Conservation (phyloP, 2,329 filamentous ascomycete genomes). For the Acrocalymma vagum region DNA sequence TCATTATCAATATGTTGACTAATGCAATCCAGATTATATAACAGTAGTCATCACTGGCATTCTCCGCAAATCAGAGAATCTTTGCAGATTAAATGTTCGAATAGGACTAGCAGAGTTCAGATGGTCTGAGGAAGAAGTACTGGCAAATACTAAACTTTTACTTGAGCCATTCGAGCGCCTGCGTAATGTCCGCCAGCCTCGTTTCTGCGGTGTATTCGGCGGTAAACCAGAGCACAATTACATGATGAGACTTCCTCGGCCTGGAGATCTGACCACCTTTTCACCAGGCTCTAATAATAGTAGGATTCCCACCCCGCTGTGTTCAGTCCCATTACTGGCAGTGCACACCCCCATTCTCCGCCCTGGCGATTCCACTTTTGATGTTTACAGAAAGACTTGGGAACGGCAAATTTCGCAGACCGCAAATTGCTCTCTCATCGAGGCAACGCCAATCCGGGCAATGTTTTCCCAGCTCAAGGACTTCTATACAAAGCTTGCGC, state of each 20-base stretch:
- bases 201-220: slow-evolving; percentile 31
- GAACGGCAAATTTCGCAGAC: slow-evolving; percentile 19
- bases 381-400: slow-evolving; percentile 33
- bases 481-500: slow-evolving; percentile 35
- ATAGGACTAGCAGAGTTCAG: slow-evolving; percentile 34
- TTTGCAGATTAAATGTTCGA: slow-evolving; percentile 39
- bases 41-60: slow-evolving; percentile 40
- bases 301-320: slow-evolving; percentile 18
- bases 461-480: slow-evolving; percentile 46
- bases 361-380: slow-evolving; percentile 25
- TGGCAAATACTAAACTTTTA: slow-evolving; percentile 33
- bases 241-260: slow-evolving; percentile 23
- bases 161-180: slow-evolving; percentile 40
- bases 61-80: slow-evolving; percentile 33
- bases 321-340: slow-evolving; percentile 34
- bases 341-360: slow-evolving; percentile 18
- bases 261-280: background rate
- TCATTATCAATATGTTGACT: slow-evolving; percentile 1
- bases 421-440: slow-evolving; percentile 10
- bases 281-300: background rate
- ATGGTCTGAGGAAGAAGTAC: slow-evolving; percentile 28
- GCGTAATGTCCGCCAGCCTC: slow-evolving; percentile 38
- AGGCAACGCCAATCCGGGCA: slow-evolving; percentile 31
- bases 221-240: slow-evolving; percentile 22
- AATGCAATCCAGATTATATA: slow-evolving; percentile 32